A percentile compares a stretch with the other conserved stretches of the same genome.
phyloP scores from a whole-genome alignment of 73 alveolate species.

The Stentor coeruleus region DNA sequence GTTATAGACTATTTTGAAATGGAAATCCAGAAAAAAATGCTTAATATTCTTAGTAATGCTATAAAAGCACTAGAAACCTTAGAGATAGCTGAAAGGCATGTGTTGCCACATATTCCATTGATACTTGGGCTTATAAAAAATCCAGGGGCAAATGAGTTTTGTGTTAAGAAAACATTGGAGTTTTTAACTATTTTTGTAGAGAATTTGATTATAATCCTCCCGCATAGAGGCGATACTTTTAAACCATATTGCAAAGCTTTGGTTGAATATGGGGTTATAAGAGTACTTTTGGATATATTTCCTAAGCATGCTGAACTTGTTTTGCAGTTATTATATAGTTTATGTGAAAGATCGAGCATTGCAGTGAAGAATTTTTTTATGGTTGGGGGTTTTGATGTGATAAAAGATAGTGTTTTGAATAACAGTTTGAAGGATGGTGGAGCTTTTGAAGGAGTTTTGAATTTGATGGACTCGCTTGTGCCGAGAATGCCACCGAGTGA shows the following conservation, averaged over 20 bases:
- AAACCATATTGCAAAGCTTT: not conserved
- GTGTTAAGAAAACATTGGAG: not conserved
- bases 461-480: not conserved
- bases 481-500: constrained; percentile 1
- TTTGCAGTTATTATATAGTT: not conserved
- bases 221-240: not conserved
- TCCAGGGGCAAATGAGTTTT: not conserved
- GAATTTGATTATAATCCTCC: not conserved
- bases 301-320: not conserved
- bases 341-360: not conserved
- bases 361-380: not conserved
- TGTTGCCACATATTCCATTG: not conserved
- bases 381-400: not conserved
- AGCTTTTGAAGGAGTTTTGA: not conserved
- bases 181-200: not conserved
- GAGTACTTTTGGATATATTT: not conserved
- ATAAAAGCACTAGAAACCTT: not conserved
- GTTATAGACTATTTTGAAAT: constrained; percentile 19
- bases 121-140: not conserved
- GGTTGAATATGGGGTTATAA: not conserved
- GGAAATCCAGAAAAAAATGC: constrained; percentile 24
- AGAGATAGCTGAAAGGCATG: not conserved
- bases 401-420: not conserved
- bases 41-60: not conserved
- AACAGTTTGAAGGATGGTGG: not conserved